Evolutionary conservation across 345 rosid genomes (phyloP).

Genomic region (Xanthoceras sorbifolium): DNA sequence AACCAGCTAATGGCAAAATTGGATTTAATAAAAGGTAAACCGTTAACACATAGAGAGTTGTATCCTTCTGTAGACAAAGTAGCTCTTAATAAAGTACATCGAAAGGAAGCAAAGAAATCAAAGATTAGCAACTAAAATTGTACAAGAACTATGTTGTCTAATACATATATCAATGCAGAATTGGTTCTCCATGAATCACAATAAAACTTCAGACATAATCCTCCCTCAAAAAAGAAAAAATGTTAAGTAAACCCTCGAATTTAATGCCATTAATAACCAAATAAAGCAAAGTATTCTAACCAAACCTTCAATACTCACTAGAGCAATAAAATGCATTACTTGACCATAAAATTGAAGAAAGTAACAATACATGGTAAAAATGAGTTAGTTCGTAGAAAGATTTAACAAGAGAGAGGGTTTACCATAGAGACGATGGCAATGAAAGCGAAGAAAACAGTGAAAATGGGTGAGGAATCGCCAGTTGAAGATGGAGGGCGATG

Average conservation of each 20-base stretch:
- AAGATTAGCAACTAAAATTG: neutral
- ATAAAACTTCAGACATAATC: neutral
- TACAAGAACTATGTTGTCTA: neutral
- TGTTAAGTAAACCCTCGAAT: too few species aligned
- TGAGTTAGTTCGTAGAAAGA: neutral
- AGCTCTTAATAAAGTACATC: neutral
- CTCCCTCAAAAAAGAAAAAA: too few species aligned
- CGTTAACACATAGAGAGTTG: too few species aligned
- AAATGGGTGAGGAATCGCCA: constrained; percentile 31
- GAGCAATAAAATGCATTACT: neutral
- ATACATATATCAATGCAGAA: neutral
- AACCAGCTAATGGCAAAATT: neutral
- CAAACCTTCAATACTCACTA: too few species aligned
- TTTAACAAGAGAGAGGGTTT: constrained; percentile 12
- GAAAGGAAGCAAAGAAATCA: neutral
- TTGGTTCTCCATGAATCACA: neutral
- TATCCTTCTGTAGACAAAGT: neutral
- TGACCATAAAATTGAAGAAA: neutral
- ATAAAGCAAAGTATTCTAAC: neutral
- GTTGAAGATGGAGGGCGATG: constrained; percentile 31
- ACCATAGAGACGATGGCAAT: constrained; percentile 47
- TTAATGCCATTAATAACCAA: neutral
- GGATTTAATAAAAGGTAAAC: neutral
- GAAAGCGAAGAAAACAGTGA: constrained; percentile 40
- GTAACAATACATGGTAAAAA: neutral